Percentiles rank a stretch among this genome's conserved stretches.
Conservation (phyloP, 805 yeast species). For the Millerago galiae region DNA sequence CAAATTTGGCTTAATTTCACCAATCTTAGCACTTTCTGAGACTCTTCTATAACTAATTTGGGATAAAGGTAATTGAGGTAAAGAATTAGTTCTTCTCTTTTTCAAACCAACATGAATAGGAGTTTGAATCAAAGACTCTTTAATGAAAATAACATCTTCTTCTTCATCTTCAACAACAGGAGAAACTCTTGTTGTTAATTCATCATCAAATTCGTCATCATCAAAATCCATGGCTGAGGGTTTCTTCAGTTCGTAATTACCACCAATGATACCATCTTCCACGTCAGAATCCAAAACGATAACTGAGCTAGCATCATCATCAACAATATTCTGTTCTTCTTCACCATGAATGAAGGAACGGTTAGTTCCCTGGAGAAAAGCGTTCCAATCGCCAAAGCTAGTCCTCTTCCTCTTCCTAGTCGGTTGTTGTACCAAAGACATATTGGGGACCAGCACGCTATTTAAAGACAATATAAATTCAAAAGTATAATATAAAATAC, state of each 20-base stretch:
- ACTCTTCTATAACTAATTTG: slow-evolving; percentile 34
- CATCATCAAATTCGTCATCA: slow-evolving; percentile 8
- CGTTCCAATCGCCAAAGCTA: slow-evolving; percentile 24
- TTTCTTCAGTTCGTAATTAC: slow-evolving; percentile 10
- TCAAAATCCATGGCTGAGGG: background rate
- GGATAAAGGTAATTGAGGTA: slow-evolving; percentile 48
- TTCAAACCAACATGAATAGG: slow-evolving; percentile 25
- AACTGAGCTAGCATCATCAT: slow-evolving; percentile 22
- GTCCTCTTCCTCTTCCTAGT: slow-evolving; percentile 35
- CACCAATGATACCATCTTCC: slow-evolving; percentile 3
- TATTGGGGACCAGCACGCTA: background rate
- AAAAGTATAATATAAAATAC: no score
- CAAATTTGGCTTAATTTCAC: slow-evolving; percentile 34
- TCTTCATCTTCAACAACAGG: background rate
- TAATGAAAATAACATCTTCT: slow-evolving; percentile 10
- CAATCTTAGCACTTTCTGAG: slow-evolving; percentile 33
- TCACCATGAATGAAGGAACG: slow-evolving; percentile 8
- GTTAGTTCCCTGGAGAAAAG: slow-evolving; percentile 15
- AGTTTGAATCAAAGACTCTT: slow-evolving; percentile 3
- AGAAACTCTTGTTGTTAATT: background rate
- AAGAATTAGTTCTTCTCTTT: slow-evolving; percentile 44
- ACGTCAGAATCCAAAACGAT: slow-evolving; percentile 37
- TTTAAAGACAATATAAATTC: no score
- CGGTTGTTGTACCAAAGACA: slow-evolving; percentile 23
- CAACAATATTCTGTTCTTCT: slow-evolving; percentile 9